Evolutionary conservation across 2,329 filamentous ascomycete species (phyloP), one percentile per base, ranked within the genome.

Genomic region (Chaetomiaceae sp.): DNA sequence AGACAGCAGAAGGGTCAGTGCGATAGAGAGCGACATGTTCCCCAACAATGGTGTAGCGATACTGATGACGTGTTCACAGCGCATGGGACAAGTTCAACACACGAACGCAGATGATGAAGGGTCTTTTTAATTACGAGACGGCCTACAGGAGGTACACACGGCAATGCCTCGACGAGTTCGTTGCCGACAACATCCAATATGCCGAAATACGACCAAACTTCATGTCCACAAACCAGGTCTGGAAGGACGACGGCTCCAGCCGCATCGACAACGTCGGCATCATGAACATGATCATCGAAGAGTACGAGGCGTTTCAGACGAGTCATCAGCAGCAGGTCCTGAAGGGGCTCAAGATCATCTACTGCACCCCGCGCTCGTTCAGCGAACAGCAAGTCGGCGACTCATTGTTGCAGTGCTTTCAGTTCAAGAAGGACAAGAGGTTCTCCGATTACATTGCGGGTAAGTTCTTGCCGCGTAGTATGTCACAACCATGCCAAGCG

Each of bases 141-240:
- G 79, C 81, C 3, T 86, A 81, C 58, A 67, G 69, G 38, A 68
- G 65, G 60, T 87, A 87, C 55, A 83, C 81, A 2, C 65, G 68
- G 9, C 60, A 67, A 3, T 79, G 78, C 17, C 75, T 86, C 10
- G 67, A 80, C 47, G 75, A 79, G 49, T 81, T 86, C 60, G 73
- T 79, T 18, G 58, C 68, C 6, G 81, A 86, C 58, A 78, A 78
- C 35, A 81, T 87, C 53, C 82, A 83, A 64, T 86, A 86, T 56
- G 82, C 81, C 22, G 83, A 87, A 63, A 76, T 86, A 33, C 73
- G 83, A 22, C 82, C 81, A 3, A 86, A 85, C 64, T 79, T 86
- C 35, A 77, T 86, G 71, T 72, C 70, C 38, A 68, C 67, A 43
- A 86, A 86, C 56, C 74, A 74, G 34, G 74, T 86, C 7, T 81